These are phyloP conservation scores for Rhodotorula sp. DNA, from an alignment of 1,284 basidiomycete genomes.

Conservation along the genomic window DNA sequence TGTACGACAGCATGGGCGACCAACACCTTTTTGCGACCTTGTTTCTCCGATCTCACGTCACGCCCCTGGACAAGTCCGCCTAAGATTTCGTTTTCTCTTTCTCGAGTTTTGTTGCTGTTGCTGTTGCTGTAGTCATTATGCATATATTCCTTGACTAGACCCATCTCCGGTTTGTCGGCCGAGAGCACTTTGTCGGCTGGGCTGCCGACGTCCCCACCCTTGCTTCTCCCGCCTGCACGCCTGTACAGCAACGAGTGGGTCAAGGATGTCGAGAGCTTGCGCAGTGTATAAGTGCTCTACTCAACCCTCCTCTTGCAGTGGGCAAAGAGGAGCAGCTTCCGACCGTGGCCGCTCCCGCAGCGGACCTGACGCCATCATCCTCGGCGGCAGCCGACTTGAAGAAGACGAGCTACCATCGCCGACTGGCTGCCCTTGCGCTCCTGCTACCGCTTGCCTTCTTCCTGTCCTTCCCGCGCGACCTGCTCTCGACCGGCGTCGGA, in stretches of 20 bases:
- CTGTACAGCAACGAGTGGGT: neutral
- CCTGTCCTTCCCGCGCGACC: neutral
- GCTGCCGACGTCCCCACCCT: too few species aligned
- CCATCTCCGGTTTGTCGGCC: neutral
- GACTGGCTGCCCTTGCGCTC: constrained; percentile 17
- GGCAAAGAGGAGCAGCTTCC: constrained; percentile 3
- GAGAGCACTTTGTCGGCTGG: too few species aligned
- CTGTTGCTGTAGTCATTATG: neutral
- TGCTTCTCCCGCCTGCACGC: neutral
- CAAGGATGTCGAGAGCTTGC: neutral
- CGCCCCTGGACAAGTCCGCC: neutral
- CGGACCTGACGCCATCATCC: neutral
- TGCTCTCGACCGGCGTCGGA: neutral
- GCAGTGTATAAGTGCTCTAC: neutral
- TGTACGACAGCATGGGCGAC: constrained; percentile 75
- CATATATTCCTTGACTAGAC: neutral
- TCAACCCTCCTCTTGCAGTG: neutral
- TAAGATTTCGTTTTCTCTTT: neutral
- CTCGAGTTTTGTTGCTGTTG: neutral
- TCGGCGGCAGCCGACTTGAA: neutral
- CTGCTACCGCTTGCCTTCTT: constrained; percentile 21
- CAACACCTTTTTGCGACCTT: constrained; percentile 85
- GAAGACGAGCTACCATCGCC: neutral
- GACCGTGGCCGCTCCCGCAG: neutral
- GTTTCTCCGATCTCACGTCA: constrained; percentile 57